phyloP scores from a whole-genome alignment of 179 eudicot species.

The Silene coronaria region DNA sequence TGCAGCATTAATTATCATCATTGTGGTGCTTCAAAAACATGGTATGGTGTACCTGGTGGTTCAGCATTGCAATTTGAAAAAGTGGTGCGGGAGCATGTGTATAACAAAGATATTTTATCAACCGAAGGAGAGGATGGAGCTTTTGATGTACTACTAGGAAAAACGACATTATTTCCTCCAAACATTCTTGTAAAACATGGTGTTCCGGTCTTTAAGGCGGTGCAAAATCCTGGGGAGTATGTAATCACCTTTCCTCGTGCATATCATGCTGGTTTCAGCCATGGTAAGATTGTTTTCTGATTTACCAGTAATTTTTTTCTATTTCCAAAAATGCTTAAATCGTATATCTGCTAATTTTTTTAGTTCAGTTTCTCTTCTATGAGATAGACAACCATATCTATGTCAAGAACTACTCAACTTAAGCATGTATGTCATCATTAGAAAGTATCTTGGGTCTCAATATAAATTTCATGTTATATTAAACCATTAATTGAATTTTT shows the following conservation, averaged over 20 bases:
- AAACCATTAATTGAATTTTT: too few relatives aligned
- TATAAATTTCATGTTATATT: too few relatives aligned
- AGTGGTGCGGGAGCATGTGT: constrained; percentile 74
- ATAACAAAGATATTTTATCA: constrained; percentile 59
- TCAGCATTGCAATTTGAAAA: constrained; percentile 88
- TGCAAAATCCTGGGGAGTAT: constrained; percentile 93
- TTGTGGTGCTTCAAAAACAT: constrained; percentile 96
- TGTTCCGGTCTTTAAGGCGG: constrained; percentile 95
- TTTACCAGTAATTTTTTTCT: background rate
- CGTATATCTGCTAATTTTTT: background rate
- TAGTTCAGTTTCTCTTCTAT: background rate
- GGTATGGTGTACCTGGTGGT: constrained; percentile 96
- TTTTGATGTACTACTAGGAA: constrained; percentile 82
- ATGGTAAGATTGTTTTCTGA: constrained; percentile 50
- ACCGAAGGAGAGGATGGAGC: constrained; percentile 91
- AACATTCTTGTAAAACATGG: constrained; percentile 65
- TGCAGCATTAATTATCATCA: constrained; percentile 95
- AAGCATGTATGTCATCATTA: too few relatives aligned
- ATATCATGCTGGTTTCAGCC: constrained; percentile 98
- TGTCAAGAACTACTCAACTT: background rate
- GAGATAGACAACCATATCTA: background rate
- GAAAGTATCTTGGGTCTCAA: too few relatives aligned
- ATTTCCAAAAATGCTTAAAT: background rate
- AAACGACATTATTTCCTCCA: constrained; percentile 94
- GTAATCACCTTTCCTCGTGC: constrained; percentile 92